Percentiles rank a stretch among this genome's conserved stretches.
phyloP scores from a whole-genome alignment of 768 basidiomycete species.

The Hypholoma fasciculare region DNA sequence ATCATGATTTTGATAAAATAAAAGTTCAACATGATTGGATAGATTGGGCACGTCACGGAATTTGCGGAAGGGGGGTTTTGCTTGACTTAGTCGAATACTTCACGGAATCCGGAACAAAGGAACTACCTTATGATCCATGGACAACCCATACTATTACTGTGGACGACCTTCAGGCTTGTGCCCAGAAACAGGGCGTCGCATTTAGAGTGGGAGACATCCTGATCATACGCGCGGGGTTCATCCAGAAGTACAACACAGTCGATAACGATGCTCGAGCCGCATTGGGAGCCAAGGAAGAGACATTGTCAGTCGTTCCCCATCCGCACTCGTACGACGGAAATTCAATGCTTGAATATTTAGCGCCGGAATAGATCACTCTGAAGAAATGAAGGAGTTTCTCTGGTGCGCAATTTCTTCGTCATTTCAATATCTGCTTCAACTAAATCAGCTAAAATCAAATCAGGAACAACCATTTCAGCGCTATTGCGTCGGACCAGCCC shows the following conservation, averaged over 20 bases:
- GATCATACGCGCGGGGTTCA: constrained; percentile 2
- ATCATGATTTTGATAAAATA: not conserved
- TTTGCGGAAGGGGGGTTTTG: constrained; percentile 2
- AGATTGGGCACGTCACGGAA: constrained; percentile 6
- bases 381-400: constrained; percentile 2
- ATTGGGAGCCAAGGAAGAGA: constrained; percentile 1
- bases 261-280: not conserved
- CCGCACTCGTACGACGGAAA: not conserved
- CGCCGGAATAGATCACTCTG: constrained; percentile 3
- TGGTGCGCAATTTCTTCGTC: not conserved
- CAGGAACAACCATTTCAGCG: constrained; percentile 5
- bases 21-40: not conserved
- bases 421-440: not conserved
- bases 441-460: not conserved
- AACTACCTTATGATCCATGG: not conserved
- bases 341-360: not conserved
- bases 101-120: not conserved
- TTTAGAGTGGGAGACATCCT: constrained; percentile 5
- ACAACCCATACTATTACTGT: not conserved
- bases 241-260: constrained; percentile 1
- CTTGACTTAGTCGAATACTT: constrained; percentile 3
- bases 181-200: not conserved
- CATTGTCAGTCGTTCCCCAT: not conserved
- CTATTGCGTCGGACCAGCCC: constrained; percentile 1
- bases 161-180: not conserved